Conservation (phyloP, 148 eudicot genomes). For the Pouteria glomerata region DNA sequence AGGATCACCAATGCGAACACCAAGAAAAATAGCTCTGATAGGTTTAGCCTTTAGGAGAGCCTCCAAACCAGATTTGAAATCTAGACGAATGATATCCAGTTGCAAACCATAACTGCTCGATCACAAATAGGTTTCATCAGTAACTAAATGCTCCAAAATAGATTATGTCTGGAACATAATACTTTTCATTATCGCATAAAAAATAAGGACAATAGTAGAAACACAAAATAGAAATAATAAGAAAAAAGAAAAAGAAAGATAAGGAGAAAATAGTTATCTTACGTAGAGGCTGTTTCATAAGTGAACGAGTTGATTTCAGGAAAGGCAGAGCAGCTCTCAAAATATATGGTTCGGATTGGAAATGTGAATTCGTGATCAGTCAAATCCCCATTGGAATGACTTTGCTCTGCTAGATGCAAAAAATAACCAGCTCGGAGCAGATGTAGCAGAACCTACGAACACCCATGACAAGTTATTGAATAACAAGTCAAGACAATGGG, state of each 20-base stretch:
- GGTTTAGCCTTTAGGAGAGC: conserved; percentile 69
- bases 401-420: conserved; percentile 50
- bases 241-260: not conserved
- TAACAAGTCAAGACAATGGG: not conserved
- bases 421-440: conserved; percentile 85
- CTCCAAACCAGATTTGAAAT: conserved; percentile 93
- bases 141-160: not conserved
- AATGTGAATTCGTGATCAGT: conserved; percentile 32
- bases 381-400: conserved; percentile 30
- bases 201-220: not conserved
- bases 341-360: conserved; percentile 88
- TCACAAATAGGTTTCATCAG: conserved; percentile 7
- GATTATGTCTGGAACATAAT: not conserved
- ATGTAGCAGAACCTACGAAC: conserved; percentile 78
- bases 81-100: conserved; percentile 80
- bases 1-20: conserved; percentile 96
- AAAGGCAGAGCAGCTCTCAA: conserved; percentile 75
- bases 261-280: conserved; percentile 22
- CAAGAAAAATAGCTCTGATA: conserved; percentile 88
- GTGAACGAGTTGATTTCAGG: conserved; percentile 95
- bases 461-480: not conserved
- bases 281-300: conserved; percentile 72
- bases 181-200: not conserved
- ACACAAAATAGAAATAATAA: not conserved
- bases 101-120: conserved; percentile 66